Conservation (phyloP, 139 green algal genomes). For the Astrephomene gubernaculifera region DNA sequence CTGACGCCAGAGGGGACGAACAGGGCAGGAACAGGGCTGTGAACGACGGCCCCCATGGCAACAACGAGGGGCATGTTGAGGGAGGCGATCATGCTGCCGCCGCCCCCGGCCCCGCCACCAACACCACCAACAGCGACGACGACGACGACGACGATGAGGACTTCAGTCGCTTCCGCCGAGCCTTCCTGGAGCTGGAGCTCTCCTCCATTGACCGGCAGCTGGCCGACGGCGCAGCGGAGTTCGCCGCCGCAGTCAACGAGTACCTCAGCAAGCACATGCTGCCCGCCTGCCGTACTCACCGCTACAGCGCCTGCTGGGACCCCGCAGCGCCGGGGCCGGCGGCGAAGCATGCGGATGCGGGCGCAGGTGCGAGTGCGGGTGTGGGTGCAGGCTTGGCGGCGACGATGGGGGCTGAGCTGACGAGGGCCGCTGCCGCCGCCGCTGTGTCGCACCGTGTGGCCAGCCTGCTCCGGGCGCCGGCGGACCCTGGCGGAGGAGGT, state of each 20-base stretch:
- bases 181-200: background rate
- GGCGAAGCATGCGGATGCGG: background rate
- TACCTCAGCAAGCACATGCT: constrained; percentile 35
- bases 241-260: background rate
- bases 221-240: background rate
- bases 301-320: constrained; percentile 31
- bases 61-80: background rate
- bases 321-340: background rate
- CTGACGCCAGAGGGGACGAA: background rate
- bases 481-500: no score
- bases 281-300: constrained; percentile 10
- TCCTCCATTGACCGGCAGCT: background rate
- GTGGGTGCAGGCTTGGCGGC: no score
- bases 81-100: background rate
- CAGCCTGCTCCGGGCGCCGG: no score
- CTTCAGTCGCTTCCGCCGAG: no score
- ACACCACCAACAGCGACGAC: no score
- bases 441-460: no score
- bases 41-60: background rate
- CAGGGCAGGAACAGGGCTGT: no score
- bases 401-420: no score
- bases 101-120: no score
- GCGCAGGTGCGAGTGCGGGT: background rate
- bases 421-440: background rate
- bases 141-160: background rate